Base-by-base conservation (phyloP, 2,329 filamentous ascomycete genomes). In the Neofusicoccum laricinum region DNA sequence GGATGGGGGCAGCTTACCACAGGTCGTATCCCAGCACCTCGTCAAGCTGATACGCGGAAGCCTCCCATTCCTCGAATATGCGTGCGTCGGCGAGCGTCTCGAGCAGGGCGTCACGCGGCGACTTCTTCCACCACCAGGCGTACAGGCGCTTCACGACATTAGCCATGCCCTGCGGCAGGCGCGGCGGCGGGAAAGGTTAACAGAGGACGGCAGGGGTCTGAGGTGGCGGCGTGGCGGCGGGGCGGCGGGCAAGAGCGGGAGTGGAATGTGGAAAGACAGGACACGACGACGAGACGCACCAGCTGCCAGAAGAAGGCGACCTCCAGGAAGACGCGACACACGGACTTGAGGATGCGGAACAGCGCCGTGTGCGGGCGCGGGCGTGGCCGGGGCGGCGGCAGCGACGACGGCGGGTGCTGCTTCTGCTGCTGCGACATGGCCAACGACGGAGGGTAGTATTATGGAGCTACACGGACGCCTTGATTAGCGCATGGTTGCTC, bases 1-100 rank as follows among this genome's bases (percentile, higher is more conserved):
- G 25, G 25, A 30, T 30, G 25, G 7, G 25, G 25, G 25, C 25
- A 30, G 5, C 25, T 65, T 79, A 91, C 91, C 91, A 97, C 66
- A 93, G 77, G 77, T 96, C 91, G 69, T 93, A 86, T 46, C 89
- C 89, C n/a, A 93, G 82, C 17, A 91, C 81, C 71, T 90, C 89
- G 76, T 97, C 93, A n/a, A 97, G 84, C 71, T 91, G 86, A 67
- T 90, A 85, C 1, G 93, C 92, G n/a, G 90, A 88, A 68, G 89
- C 88, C 73, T 94, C 89, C 92, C 93, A 97, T 73, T 95, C 90
- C 72, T 95, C 91, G 73, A 90, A 96, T 30, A 85, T 83, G 68
- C 86, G 82, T 17, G 92, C 90, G 65, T 86, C 84, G 61, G 82
- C 83, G 53, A 96, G 80, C 25, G 83, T 80, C 66, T 90, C 84